Percentiles rank a stretch among this genome's conserved stretches.
phyloP scores from a whole-genome alignment of 768 basidiomycete genomes.

The Pisolithus marmoratus region DNA sequence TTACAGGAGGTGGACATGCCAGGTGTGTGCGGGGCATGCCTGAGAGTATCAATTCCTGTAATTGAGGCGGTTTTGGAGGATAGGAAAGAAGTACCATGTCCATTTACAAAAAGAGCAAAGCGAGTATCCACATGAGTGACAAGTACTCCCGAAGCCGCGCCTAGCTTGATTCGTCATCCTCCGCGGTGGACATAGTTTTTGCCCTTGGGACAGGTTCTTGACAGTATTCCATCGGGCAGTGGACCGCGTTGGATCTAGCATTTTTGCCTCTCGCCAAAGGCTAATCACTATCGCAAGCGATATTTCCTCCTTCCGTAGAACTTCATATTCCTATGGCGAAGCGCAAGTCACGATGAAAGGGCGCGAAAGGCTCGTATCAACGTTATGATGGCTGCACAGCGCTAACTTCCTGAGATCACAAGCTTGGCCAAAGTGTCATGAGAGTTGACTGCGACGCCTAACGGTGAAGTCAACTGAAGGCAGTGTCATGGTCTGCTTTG shows the following conservation, averaged over 20 bases:
- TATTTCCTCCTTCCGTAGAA: too few relatives aligned
- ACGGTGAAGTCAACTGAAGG: too few relatives aligned
- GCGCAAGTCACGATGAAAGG: too few relatives aligned
- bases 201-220: conserved; percentile 71
- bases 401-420: too few relatives aligned
- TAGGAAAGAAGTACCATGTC: conserved; percentile 53
- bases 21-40: conserved; percentile 78
- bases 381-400: too few relatives aligned
- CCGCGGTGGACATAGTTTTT: conserved; percentile 25
- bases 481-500: too few relatives aligned
- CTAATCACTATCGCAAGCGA: background rate
- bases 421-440: too few relatives aligned
- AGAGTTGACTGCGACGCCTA: too few relatives aligned
- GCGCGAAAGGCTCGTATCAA: too few relatives aligned
- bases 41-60: conserved; percentile 20
- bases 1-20: conserved; percentile 64
- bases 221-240: conserved; percentile 78
- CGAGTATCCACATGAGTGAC: conserved; percentile 63
- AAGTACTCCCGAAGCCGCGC: conserved; percentile 67
- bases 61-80: conserved; percentile 2
- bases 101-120: conserved; percentile 82
- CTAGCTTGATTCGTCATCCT: conserved; percentile 59
- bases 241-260: conserved; percentile 66
- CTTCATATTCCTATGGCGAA: too few relatives aligned
- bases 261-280: background rate